Base-by-base conservation (phyloP, 495 filamentous ascomycete genomes). In the Durotheca rogersii region DNA sequence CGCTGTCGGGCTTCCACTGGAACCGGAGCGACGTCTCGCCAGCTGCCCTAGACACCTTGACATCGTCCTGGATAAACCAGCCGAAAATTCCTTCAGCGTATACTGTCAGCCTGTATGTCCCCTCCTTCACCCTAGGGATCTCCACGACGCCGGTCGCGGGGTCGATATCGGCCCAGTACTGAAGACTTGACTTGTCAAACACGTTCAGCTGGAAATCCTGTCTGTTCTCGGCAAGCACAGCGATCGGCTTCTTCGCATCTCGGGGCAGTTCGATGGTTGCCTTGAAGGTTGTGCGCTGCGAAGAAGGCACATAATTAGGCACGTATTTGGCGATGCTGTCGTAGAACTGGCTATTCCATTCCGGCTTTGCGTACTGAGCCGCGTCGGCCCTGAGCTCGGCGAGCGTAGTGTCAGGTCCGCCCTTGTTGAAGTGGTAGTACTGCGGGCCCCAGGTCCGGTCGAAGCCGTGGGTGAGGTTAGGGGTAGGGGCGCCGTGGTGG, bases 391-490 rank as follows among this genome's bases (percentile, higher is more conserved):
- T 62, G 4, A 80, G 66, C 3, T 64, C 54, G 7, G 67, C 49
- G 19, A 78, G 61, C 0, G 68, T 62, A 6, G 67, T 64, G 1
- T 67, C 58, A 14, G 62, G 65, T 11, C 72, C 30, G 67, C 60
- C 32, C 41, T 73, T 74, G 54, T 80, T 82, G 69, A 82, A 83
- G 50, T 78, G 56, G 47, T 76, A 83, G 57, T 73, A 81, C 42
- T 79, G 75, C 33, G 78, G 79, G 1, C 79, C 79, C 41, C 76
- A 81, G 0, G 77, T 81, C 16, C 78, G 69, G 49, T 81, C 76
- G 52, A 81, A 82, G 14, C 80, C 80, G 53, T 77, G 50, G 0
- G 79, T 81, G 53, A 82, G 81, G 30, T 81, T 80, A 4, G 80
- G 79, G 2, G 72, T 74, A 33, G 73, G 75, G 40, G 77, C 77